phyloP scores from a whole-genome alignment of 345 rosid species.

The Eucalyptus albens region DNA sequence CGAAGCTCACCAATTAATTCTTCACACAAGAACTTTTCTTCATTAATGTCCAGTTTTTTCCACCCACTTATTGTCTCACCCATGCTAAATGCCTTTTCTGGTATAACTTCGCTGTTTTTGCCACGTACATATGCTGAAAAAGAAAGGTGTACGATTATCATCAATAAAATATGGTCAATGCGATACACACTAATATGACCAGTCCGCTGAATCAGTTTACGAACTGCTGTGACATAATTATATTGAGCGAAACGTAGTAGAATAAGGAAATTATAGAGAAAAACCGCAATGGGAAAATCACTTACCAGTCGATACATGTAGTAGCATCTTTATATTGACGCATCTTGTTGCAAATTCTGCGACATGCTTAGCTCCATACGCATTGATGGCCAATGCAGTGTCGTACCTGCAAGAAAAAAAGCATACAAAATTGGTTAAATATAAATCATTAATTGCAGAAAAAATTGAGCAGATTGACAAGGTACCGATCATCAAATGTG shows the following conservation, averaged over 20 bases:
- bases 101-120: background rate
- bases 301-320: background rate
- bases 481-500: background rate
- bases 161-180: background rate
- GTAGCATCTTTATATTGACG: background rate
- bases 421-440: background rate
- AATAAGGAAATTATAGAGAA: background rate
- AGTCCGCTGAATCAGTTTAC: background rate
- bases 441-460: background rate
- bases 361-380: background rate
- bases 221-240: background rate
- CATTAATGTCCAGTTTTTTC: background rate
- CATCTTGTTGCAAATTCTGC: background rate
- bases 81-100: slow-evolving; percentile 1
- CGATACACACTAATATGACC: background rate
- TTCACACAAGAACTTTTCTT: background rate
- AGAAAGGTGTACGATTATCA: background rate
- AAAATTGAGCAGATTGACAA: background rate
- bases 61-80: slow-evolving; percentile 3
- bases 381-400: background rate
- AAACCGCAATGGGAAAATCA: background rate
- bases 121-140: slow-evolving; percentile 6
- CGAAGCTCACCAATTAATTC: background rate
- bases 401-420: background rate
- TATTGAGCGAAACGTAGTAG: background rate